Conservation (phyloP, 2,329 filamentous ascomycete species). For the Epichloe festucae region DNA sequence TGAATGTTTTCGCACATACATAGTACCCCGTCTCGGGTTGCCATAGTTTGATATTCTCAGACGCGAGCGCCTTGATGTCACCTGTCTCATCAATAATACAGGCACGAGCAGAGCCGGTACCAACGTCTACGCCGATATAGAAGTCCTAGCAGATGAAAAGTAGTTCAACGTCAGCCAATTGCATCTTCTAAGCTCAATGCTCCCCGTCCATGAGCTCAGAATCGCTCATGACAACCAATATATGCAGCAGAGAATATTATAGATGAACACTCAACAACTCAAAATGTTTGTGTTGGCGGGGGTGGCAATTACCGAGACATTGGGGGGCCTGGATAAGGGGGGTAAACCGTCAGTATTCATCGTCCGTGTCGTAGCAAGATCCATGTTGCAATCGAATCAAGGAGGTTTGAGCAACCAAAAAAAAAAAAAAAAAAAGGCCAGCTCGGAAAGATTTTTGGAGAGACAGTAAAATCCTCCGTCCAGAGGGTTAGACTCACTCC, state of each 20-base stretch:
- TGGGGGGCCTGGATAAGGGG: slow-evolving; percentile 21
- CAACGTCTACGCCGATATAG: slow-evolving; percentile 84
- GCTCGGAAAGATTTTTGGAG: background rate
- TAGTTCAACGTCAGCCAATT: background rate
- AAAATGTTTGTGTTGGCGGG: background rate
- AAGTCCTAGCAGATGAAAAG: slow-evolving; percentile 31
- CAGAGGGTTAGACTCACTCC: slow-evolving; percentile 19
- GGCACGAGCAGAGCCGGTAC: slow-evolving; percentile 86
- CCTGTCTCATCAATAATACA: slow-evolving; percentile 89
- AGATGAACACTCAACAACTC: background rate
- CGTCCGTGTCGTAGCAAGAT: slow-evolving; percentile 6
- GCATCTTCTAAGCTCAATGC: background rate
- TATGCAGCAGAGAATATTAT: too few relatives aligned
- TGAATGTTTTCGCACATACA: slow-evolving; percentile 26
- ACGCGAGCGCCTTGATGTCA: slow-evolving; percentile 67
- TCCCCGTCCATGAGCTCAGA: background rate
- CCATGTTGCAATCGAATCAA: slow-evolving; percentile 1
- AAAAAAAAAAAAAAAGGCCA: background rate
- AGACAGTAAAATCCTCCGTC: background rate
- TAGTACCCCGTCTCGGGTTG: slow-evolving; percentile 66
- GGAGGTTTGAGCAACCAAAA: background rate
- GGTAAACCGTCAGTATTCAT: slow-evolving; percentile 10
- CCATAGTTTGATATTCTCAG: slow-evolving; percentile 69
- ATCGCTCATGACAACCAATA: background rate
- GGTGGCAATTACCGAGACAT: slow-evolving; percentile 17